phyloP scores from a whole-genome alignment of 352 stramenopile genomes.

The Pythium volutum region DNA sequence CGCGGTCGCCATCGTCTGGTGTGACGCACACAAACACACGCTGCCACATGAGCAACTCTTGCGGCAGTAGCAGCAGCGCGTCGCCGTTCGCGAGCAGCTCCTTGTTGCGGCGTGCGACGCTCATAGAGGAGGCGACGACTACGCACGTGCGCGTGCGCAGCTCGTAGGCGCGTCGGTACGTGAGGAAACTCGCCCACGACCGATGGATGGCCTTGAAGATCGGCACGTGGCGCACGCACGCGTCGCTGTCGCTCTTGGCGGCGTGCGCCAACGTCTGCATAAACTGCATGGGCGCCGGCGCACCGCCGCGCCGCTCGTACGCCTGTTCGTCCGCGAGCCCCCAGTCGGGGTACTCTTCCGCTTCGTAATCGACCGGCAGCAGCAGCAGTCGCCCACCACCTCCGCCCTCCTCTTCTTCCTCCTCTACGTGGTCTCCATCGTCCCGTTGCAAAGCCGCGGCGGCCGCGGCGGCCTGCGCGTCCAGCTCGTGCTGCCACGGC shows the following conservation, averaged over 20 bases:
- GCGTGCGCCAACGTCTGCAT: neutral
- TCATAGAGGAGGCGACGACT: neutral
- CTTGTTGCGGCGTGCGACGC: neutral
- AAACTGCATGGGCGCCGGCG: conserved; percentile 12
- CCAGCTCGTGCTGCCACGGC: conserved; percentile 6
- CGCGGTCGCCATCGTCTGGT: neutral
- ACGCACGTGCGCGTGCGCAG: conserved; percentile 7
- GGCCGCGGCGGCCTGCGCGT: neutral
- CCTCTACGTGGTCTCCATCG: neutral
- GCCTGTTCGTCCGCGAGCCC: conserved; percentile 10
- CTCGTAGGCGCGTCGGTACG: conserved; percentile 16
- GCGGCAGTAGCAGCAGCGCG: conserved; percentile 5
- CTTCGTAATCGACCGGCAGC: neutral
- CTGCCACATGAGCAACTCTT: conserved; percentile 4
- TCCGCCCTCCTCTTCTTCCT: neutral
- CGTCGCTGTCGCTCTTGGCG: neutral
- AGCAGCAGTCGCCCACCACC: too few relatives aligned
- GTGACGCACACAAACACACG: conserved; percentile 9
- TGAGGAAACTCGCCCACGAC: conserved; percentile 13
- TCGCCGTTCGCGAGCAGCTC: neutral
- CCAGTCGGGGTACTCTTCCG: conserved; percentile 17
- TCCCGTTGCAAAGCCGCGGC: neutral
- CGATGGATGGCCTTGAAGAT: conserved; percentile 11
- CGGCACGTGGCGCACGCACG: neutral
- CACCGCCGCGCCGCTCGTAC: conserved; percentile 4